Evolutionary conservation across 148 eudicot genomes (phyloP).

Genomic region (Tetragonia tetragonoides): DNA sequence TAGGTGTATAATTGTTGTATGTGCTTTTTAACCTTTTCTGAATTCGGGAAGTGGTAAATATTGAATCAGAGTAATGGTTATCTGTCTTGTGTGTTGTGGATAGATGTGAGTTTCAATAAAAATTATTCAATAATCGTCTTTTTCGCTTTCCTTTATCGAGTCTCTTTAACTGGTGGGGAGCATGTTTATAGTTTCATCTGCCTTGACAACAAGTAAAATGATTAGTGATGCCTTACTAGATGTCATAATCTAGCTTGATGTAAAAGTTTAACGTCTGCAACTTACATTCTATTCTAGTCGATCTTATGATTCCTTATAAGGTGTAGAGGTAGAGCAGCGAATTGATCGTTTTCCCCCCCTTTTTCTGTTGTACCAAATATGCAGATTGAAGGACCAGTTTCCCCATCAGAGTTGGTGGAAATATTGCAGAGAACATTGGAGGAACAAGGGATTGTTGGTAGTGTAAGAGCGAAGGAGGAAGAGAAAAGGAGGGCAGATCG

Average conservation of each 20-base stretch:
- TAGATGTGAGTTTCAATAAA: background rate
- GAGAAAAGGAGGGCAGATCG: conserved; percentile 52
- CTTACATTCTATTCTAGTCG: background rate
- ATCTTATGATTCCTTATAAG: background rate
- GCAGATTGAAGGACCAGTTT: conserved; percentile 89
- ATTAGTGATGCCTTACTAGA: background rate
- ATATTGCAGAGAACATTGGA: conserved; percentile 75
- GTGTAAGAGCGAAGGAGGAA: conserved; percentile 49
- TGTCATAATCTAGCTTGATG: background rate
- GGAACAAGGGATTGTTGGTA: conserved; percentile 77
- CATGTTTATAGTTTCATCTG: no score
- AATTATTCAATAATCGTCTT: no score
- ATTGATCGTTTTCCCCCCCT: background rate
- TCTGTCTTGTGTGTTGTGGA: background rate
- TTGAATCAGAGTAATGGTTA: background rate
- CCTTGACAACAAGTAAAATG: no score
- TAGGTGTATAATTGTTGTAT: background rate
- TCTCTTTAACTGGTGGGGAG: no score
- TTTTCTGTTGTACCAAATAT: background rate
- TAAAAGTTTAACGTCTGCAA: background rate
- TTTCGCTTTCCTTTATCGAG: no score
- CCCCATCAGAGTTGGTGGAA: conserved; percentile 77
- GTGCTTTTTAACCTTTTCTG: background rate
- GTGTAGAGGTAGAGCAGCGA: no score
- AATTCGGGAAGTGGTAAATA: background rate